These are phyloP conservation scores for Kwoniella mangroviensis DNA, from an alignment of 768 basidiomycete species.

Conservation along the genomic window DNA sequence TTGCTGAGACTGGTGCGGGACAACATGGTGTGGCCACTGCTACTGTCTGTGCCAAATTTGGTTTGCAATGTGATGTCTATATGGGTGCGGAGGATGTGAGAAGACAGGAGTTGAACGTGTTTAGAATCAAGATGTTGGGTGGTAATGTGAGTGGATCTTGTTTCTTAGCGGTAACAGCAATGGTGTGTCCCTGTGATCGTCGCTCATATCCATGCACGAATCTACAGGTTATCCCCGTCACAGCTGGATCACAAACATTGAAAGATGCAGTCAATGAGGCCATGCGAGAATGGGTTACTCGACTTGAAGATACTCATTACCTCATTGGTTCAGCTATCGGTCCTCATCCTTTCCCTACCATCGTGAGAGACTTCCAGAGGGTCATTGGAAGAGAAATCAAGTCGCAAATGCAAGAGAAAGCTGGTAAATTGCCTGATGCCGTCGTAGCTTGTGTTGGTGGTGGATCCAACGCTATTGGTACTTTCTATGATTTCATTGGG, in stretches of 20 bases:
- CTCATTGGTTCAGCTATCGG: conserved; percentile 96
- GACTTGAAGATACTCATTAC: conserved; percentile 91
- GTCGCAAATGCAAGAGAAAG: conserved; percentile 70
- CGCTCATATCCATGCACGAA: not conserved
- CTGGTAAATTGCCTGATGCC: conserved; percentile 87
- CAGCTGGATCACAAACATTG: conserved; percentile 89
- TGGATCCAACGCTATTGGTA: conserved; percentile 95
- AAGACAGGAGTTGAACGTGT: conserved; percentile 94
- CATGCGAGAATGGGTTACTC: conserved; percentile 97
- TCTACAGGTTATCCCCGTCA: conserved; percentile 82
- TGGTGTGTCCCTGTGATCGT: no score
- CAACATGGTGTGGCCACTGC: conserved; percentile 99
- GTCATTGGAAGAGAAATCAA: conserved; percentile 96
- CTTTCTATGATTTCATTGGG: conserved; percentile 94
- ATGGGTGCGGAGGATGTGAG: conserved; percentile 99
- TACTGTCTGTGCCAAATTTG: conserved; percentile 96
- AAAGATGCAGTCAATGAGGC: conserved; percentile 99
- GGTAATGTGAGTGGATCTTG: conserved; percentile 65
- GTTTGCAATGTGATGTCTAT: conserved; percentile 91
- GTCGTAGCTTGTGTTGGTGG: conserved; percentile 98
- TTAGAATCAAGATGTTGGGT: conserved; percentile 96
- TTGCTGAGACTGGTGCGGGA: conserved; percentile 98
- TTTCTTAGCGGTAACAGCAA: not conserved
- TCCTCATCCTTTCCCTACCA: conserved; percentile 98
- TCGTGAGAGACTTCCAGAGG: conserved; percentile 96